Base-by-base conservation (phyloP, 257 asterid genomes). In the Jasminum sambac region DNA sequence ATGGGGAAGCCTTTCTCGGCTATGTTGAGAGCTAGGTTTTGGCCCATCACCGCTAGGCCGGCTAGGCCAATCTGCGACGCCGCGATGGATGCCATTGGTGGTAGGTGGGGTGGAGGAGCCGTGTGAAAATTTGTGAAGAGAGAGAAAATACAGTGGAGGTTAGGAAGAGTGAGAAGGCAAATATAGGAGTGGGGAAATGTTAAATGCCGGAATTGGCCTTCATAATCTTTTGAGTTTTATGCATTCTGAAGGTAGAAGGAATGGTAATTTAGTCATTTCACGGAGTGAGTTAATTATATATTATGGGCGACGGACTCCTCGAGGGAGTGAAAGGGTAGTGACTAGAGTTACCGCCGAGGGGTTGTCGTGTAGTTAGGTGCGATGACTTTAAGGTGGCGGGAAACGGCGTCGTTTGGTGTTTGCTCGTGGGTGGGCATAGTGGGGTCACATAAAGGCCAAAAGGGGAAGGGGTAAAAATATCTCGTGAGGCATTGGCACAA, bases 21-120 rank as follows among this genome's bases (percentile, higher is more conserved):
- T 5, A 84, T 79, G 79, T 84, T 84, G 10, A 81, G 71, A 19
- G 88, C 88, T 2, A 84, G 13, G 43, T 84, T 84, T 44, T 84
- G 88, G 16, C 88, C 88, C 88, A 84, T 84, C 4, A 84, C 88
- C 8, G 88, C 88, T 2, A 84, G 78, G 0, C 88, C 88, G 0
- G 86, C 88, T 2, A 84, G 66, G 43, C 88, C 88, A 23, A 84
- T 84, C 17, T 86, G 77, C 19, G 88, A 84, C 19, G 79, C 44
- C 6, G 82, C 82, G n/a, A 30, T 30, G 2, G 62, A 55, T 23
- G 17, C 71, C 64, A 64, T 81, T 69, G 79, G 77, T 72, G 37
- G 68, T 11, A 23, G 59, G 52, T 34, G 14, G 37, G 9, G n/a
- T n/a, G 34, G 38, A 14, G 14, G 8, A 13, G 19, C 24, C n/a